Evolutionary conservation across 2,329 filamentous ascomycete species (phyloP).

Genomic region (Mariannaea elegans): DNA sequence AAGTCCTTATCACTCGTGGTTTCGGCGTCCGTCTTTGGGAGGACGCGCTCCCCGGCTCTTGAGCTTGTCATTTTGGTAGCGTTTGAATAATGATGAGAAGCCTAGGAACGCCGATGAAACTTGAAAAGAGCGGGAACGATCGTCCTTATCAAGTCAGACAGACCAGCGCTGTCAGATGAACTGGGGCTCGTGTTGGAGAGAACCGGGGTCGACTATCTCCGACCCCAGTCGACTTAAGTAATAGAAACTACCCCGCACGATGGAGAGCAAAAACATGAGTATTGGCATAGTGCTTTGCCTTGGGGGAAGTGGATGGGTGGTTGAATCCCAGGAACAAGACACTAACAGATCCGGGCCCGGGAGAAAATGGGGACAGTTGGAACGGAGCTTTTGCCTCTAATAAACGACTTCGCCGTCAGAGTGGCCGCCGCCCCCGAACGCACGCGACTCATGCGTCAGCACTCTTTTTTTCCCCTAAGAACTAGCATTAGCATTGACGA

Average conservation of each 20-base stretch:
- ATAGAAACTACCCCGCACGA: constrained; percentile 40
- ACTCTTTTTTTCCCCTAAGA: neutral
- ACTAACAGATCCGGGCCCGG: neutral
- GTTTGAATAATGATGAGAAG: neutral
- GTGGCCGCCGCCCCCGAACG: constrained; percentile 2
- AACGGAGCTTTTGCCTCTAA: constrained; percentile 4
- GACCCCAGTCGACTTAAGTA: constrained; percentile 28
- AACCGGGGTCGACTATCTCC: constrained; percentile 22
- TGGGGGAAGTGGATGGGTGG: neutral
- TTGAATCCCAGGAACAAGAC: neutral
- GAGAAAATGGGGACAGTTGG: neutral
- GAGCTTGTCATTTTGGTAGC: constrained; percentile 13
- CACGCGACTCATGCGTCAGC: constrained; percentile 5
- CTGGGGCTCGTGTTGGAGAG: neutral
- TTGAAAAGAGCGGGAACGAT: neutral
- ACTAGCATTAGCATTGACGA: neutral
- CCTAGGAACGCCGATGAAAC: neutral
- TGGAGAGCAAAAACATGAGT: neutral
- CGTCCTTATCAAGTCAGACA: constrained; percentile 12
- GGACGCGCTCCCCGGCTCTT: constrained; percentile 5
- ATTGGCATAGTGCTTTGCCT: neutral
- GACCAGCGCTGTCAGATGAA: neutral
- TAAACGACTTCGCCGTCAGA: neutral
- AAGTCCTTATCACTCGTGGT: constrained; percentile 15
- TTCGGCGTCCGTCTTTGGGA: constrained; percentile 23